Evolutionary conservation across 2,329 filamentous ascomycete genomes (phyloP).

Genomic region (Aplosporella prunicola): DNA sequence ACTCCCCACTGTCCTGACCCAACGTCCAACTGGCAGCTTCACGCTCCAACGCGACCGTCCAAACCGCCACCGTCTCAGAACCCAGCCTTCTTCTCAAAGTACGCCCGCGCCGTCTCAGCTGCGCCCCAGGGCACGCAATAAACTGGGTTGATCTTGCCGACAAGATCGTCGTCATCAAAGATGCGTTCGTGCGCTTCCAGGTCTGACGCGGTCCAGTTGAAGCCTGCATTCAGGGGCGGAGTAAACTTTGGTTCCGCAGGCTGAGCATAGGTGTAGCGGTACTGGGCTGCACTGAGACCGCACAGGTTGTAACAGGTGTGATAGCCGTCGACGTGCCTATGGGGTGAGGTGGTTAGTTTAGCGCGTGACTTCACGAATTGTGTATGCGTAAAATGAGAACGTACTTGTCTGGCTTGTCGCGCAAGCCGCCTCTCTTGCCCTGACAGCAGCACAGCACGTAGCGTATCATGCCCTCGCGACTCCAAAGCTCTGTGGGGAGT

Average conservation of each 20-base stretch:
- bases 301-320: slow-evolving; percentile 82
- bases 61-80: too few relatives aligned
- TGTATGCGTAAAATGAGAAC: slow-evolving; percentile 27
- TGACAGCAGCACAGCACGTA: slow-evolving; percentile 91
- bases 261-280: slow-evolving; percentile 43
- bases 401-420: slow-evolving; percentile 89
- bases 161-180: slow-evolving; percentile 52
- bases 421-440: slow-evolving; percentile 66
- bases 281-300: slow-evolving; percentile 73
- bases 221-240: slow-evolving; percentile 28
- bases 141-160: slow-evolving; percentile 68
- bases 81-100: slow-evolving; percentile 52
- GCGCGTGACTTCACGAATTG: too few relatives aligned
- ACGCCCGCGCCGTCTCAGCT: slow-evolving; percentile 54
- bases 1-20: too few relatives aligned
- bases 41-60: too few relatives aligned
- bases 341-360: slow-evolving; percentile 13
- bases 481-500: slow-evolving; percentile 49
- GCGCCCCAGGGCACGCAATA: slow-evolving; percentile 70
- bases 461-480: slow-evolving; percentile 71
- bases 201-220: slow-evolving; percentile 38
- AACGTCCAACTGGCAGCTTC: too few relatives aligned
- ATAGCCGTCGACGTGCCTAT: slow-evolving; percentile 71
- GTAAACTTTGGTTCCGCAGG: slow-evolving; percentile 16
- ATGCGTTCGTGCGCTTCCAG: slow-evolving; percentile 29